Conservation (phyloP, 2,329 filamentous ascomycete genomes). For the Westerdykella aurantiaca region DNA sequence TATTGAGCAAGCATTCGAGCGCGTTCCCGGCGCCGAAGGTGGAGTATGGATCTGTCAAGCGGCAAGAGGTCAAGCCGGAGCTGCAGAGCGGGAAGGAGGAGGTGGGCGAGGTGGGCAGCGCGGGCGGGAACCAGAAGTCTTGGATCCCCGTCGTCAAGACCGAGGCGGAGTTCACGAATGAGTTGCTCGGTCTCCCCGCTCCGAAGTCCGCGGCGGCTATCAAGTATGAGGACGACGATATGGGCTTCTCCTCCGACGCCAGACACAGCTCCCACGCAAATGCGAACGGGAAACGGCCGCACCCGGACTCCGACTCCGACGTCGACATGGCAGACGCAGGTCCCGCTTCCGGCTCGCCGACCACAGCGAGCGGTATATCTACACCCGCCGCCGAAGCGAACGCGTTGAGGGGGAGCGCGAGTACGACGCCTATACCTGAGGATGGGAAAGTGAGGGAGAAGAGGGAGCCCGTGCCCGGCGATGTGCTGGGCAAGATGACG, state of each 20-base stretch:
- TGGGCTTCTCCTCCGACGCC: background rate
- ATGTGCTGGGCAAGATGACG: slow-evolving; percentile 18
- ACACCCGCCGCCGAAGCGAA: background rate
- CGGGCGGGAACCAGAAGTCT: too few relatives aligned
- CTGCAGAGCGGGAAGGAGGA: background rate
- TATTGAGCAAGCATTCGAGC: slow-evolving; percentile 51
- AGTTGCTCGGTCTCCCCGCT: too few relatives aligned
- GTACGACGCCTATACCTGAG: background rate
- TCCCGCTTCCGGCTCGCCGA: background rate
- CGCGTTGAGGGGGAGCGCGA: background rate
- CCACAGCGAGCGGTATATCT: background rate
- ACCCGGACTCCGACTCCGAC: background rate
- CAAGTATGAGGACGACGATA: background rate
- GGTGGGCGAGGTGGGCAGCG: too few relatives aligned
- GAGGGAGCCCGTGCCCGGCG: slow-evolving; percentile 4
- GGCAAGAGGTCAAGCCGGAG: background rate
- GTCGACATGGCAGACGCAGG: background rate
- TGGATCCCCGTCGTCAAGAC: too few relatives aligned
- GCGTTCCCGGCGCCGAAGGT: slow-evolving; percentile 30
- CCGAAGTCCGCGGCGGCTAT: background rate
- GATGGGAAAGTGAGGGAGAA: background rate
- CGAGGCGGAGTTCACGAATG: too few relatives aligned
- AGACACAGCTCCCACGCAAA: background rate
- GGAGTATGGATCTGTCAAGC: background rate
- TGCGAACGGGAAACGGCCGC: background rate